A percentile compares a stretch with the other conserved stretches of the same genome.
These are phyloP conservation scores for Zoysia matrella DNA, from an alignment of 202 grass and related monocot species.

Conservation along the genomic window DNA sequence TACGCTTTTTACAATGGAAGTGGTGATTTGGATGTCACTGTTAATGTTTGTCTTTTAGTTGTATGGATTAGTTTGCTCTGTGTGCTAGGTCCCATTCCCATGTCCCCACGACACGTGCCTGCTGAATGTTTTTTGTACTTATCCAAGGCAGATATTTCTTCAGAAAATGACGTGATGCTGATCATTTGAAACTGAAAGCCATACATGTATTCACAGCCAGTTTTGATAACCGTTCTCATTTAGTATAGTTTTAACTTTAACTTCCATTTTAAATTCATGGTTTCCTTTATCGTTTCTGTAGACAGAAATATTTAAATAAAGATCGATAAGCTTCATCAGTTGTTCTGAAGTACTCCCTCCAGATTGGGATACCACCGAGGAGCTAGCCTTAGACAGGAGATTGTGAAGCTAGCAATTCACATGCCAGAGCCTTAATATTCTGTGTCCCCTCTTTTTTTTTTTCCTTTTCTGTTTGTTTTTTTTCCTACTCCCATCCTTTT, in stretches of 20 bases:
- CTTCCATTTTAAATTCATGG: neutral
- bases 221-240: neutral
- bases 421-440: too few relatives aligned
- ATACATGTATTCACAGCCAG: neutral
- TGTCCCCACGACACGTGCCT: conserved; percentile 7
- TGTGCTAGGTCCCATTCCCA: conserved; percentile 25
- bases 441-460: too few relatives aligned
- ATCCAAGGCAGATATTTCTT: conserved; percentile 39
- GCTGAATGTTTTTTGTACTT: conserved; percentile 36
- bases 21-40: neutral
- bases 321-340: neutral
- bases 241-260: neutral
- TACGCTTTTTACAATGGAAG: too few relatives aligned
- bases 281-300: neutral
- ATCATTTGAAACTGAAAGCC: conserved; percentile 38
- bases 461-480: too few relatives aligned
- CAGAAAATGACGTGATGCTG: neutral
- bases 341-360: neutral
- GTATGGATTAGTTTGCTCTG: conserved; percentile 14
- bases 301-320: neutral
- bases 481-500: too few relatives aligned
- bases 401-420: too few relatives aligned
- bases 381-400: too few relatives aligned
- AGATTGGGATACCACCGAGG: neutral
- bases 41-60: conserved; percentile 2